Conservation (phyloP, 257 asterid genomes). For the Cynanchum wilfordii region DNA sequence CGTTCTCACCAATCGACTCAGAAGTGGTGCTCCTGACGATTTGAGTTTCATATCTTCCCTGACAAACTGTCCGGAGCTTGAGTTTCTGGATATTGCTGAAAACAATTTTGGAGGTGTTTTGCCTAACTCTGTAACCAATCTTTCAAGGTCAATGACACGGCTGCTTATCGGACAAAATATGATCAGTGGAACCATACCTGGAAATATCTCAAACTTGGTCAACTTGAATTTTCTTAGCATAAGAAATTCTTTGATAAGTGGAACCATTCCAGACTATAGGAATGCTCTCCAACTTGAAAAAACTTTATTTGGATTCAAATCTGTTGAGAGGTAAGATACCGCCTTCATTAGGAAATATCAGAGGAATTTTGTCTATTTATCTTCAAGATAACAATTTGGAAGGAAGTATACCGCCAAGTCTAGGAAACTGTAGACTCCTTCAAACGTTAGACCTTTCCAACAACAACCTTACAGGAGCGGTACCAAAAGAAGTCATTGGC, state of each 20-base stretch:
- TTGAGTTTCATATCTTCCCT: conserved; percentile 30
- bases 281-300: conserved; percentile 33
- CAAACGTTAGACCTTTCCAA: conserved; percentile 25
- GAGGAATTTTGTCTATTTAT: conserved; percentile 21
- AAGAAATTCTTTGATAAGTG: conserved; percentile 22
- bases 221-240: conserved; percentile 27
- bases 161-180: conserved; percentile 28
- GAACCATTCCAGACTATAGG: conserved; percentile 43
- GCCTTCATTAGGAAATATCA: conserved; percentile 35
- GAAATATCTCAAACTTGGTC: conserved; percentile 35
- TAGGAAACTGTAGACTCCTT: conserved; percentile 33
- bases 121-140: conserved; percentile 32
- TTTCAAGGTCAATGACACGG: conserved; percentile 31
- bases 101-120: conserved; percentile 38
- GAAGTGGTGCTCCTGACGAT: conserved; percentile 32
- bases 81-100: conserved; percentile 24
- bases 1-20: conserved; percentile 28
- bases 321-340: conserved; percentile 36
- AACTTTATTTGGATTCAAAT: conserved; percentile 30
- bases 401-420: conserved; percentile 39
- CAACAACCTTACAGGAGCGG: conserved; percentile 36
- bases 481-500: conserved; percentile 33
- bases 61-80: conserved; percentile 36
- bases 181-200: conserved; percentile 39
- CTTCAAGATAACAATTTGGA: conserved; percentile 37